These are phyloP conservation scores for Begonia fuchsioides DNA, from an alignment of 306 rosid genomes.

Conservation along the genomic window DNA sequence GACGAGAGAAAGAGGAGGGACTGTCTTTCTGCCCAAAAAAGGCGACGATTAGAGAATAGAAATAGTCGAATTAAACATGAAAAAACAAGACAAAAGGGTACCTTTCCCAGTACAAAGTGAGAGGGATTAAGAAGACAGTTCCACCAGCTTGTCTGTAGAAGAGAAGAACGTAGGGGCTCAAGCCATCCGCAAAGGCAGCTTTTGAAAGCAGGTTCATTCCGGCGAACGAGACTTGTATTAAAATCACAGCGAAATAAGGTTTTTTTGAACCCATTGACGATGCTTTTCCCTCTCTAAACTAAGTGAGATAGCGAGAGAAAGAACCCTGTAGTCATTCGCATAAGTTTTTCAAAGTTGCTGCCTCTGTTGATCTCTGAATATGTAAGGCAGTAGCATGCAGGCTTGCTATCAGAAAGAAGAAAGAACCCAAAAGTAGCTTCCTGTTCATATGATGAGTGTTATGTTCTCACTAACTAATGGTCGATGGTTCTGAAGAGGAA, in stretches of 20 bases:
- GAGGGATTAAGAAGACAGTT: constrained; percentile 3
- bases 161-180: constrained; percentile 5
- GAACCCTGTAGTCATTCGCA: too few relatives aligned
- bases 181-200: constrained; percentile 11
- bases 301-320: too few relatives aligned
- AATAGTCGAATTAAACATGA: too few relatives aligned
- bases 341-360: too few relatives aligned
- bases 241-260: constrained; percentile 1
- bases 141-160: constrained; percentile 12
- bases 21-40: constrained; percentile 29
- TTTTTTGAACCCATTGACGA: constrained; percentile 3
- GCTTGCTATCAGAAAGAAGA: too few relatives aligned
- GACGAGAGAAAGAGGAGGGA: constrained; percentile 35
- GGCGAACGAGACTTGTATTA: constrained; percentile 2
- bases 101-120: background rate
- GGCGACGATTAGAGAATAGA: background rate
- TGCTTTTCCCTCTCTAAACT: too few relatives aligned
- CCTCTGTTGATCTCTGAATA: too few relatives aligned
- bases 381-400: too few relatives aligned
- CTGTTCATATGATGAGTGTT: too few relatives aligned
- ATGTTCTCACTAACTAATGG: too few relatives aligned
- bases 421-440: too few relatives aligned
- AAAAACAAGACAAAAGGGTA: background rate
- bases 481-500: too few relatives aligned
- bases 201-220: constrained; percentile 5